phyloP scores from a whole-genome alignment of 108 stramenopile species.

The Cyclotella atomus region DNA sequence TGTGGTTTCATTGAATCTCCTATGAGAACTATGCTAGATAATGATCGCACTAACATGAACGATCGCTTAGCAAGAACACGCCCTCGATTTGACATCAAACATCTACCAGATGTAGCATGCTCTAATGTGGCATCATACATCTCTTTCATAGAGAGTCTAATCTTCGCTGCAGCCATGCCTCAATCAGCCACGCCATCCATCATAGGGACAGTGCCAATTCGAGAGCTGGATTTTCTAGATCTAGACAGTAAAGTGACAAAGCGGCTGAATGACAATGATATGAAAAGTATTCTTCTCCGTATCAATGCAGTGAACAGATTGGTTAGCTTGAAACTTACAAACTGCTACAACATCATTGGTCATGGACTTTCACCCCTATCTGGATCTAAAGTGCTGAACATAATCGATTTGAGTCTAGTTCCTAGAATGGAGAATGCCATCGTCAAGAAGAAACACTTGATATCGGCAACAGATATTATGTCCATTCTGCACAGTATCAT shows the following conservation, averaged over 20 bases:
- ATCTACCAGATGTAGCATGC: neutral
- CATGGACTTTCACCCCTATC: slow-evolving; percentile 5
- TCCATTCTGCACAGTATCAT: neutral
- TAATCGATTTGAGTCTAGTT: neutral
- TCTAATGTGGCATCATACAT: neutral
- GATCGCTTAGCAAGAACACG: no score
- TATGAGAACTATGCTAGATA: no score
- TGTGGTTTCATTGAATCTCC: no score
- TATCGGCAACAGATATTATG: neutral
- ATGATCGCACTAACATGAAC: no score
- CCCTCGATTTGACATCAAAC: neutral
- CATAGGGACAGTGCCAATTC: neutral
- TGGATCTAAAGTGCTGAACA: neutral
- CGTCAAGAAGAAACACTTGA: neutral
- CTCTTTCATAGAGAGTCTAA: neutral
- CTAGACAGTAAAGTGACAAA: slow-evolving; percentile 10
- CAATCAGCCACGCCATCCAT: neutral
- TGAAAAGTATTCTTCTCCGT: neutral
- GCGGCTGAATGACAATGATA: slow-evolving; percentile 21
- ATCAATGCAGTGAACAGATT: slow-evolving; percentile 14
- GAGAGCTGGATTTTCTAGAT: slow-evolving; percentile 15
- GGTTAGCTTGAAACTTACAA: slow-evolving; percentile 12
- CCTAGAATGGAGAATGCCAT: neutral
- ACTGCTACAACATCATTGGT: slow-evolving; percentile 11
- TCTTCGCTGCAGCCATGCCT: neutral